Conservation (phyloP, 306 rosid species). For the Datisca glomerata region DNA sequence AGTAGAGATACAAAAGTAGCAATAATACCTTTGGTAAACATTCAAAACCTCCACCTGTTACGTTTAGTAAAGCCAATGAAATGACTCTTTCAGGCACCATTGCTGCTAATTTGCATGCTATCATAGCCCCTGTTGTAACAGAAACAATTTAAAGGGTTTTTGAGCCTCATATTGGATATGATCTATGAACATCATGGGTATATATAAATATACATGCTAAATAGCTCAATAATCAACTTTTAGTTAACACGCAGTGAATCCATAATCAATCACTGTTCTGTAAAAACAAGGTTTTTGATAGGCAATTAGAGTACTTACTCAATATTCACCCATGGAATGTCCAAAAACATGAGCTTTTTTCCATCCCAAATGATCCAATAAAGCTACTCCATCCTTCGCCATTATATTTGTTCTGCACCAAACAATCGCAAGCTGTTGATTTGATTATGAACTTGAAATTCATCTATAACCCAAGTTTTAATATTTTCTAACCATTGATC, state of each 20-base stretch:
- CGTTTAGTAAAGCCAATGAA: slow-evolving; percentile 88
- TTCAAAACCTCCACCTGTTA: slow-evolving; percentile 80
- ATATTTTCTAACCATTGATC: no score
- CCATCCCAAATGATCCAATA: slow-evolving; percentile 92
- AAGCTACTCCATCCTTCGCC: slow-evolving; percentile 84
- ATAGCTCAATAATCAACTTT: no score
- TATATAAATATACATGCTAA: no score
- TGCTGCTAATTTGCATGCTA: slow-evolving; percentile 84
- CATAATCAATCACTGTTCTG: no score
- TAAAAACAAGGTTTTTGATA: no score
- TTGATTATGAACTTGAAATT: no score
- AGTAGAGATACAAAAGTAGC: slow-evolving; percentile 9
- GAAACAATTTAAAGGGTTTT: no score
- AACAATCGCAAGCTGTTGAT: slow-evolving; percentile 12
- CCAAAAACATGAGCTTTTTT: slow-evolving; percentile 81
- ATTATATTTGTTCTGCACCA: slow-evolving; percentile 72
- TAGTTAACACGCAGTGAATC: no score
- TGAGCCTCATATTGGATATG: no score
- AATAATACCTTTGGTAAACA: slow-evolving; percentile 76
- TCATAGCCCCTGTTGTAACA: slow-evolving; percentile 68
- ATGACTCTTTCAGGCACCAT: slow-evolving; percentile 68
- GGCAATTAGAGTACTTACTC: no score
- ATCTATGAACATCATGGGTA: no score
- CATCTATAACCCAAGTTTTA: no score
- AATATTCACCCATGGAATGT: slow-evolving; percentile 96